Conservation (phyloP, 495 filamentous ascomycete genomes). For the Daldinia caldariorum region DNA sequence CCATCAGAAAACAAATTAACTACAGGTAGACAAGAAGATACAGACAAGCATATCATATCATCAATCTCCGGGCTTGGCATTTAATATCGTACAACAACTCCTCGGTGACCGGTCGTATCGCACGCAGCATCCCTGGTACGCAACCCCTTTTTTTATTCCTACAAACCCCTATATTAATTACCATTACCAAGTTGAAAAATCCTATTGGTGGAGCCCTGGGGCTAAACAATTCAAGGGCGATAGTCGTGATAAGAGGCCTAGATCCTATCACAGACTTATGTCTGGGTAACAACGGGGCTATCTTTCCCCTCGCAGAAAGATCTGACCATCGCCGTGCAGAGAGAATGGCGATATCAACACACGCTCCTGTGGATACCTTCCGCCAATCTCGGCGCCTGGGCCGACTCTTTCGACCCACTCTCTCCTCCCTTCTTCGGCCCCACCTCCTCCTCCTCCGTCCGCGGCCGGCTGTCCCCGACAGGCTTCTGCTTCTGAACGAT, state of each 20-base stretch:
- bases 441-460: background rate
- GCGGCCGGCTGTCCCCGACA: conserved; percentile 34
- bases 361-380: conserved; percentile 69
- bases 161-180: background rate
- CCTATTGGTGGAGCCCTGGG: background rate
- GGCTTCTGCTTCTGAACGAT: conserved; percentile 54
- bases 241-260: too few relatives aligned
- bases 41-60: background rate
- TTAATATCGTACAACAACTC: background rate
- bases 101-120: background rate
- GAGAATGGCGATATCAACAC: conserved; percentile 51
- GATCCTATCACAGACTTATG: too few relatives aligned
- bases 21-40: background rate
- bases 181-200: background rate
- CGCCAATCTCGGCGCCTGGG: conserved; percentile 54
- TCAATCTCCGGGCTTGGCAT: conserved; percentile 14
- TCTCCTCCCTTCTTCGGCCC: too few relatives aligned
- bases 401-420: conserved; percentile 35
- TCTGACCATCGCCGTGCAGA: background rate
- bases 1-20: background rate
- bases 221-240: background rate
- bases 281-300: too few relatives aligned
- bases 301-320: too few relatives aligned
- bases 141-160: background rate
- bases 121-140: background rate